phyloP scores from a whole-genome alignment of 441 rosid genomes.

The Pelargonium hybrid region DNA sequence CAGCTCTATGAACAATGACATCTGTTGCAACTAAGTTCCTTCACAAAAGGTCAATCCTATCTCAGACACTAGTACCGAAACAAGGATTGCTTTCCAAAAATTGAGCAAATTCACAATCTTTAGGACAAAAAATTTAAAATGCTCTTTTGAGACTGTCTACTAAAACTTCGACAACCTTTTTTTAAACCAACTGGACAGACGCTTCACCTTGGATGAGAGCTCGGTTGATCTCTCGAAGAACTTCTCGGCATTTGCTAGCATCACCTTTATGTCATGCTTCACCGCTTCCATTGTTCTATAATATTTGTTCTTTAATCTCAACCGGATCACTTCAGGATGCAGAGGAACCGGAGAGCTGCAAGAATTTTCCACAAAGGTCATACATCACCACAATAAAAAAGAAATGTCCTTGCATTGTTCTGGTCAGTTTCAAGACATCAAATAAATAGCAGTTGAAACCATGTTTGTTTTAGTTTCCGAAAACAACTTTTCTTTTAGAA shows the following conservation, averaged over 20 bases:
- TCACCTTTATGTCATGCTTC: constrained; percentile 42
- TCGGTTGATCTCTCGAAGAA: constrained; percentile 29
- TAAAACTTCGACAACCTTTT: constrained; percentile 32
- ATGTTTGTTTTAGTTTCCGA: no score
- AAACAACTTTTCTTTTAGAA: no score
- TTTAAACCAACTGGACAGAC: constrained; percentile 48
- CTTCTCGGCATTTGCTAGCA: constrained; percentile 45
- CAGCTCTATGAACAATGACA: background rate
- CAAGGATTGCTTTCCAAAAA: background rate
- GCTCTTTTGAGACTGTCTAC: background rate
- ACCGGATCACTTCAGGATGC: constrained; percentile 49
- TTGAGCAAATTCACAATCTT: background rate
- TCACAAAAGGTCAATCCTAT: background rate
- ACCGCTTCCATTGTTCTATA: constrained; percentile 50
- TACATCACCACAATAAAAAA: background rate
- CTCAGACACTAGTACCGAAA: background rate
- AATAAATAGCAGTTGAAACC: background rate
- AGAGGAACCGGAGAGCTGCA: constrained; percentile 66
- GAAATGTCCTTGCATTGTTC: no score
- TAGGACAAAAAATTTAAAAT: background rate
- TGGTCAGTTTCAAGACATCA: background rate
- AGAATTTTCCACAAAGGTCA: constrained; percentile 7
- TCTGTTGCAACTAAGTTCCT: background rate
- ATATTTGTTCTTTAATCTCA: constrained; percentile 51
- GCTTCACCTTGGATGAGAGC: constrained; percentile 41